Percentiles rank a stretch among this genome's conserved stretches.
These are phyloP conservation scores for Oryza officinalis DNA, from an alignment of 176 grass and related monocot species.

Conservation along the genomic window DNA sequence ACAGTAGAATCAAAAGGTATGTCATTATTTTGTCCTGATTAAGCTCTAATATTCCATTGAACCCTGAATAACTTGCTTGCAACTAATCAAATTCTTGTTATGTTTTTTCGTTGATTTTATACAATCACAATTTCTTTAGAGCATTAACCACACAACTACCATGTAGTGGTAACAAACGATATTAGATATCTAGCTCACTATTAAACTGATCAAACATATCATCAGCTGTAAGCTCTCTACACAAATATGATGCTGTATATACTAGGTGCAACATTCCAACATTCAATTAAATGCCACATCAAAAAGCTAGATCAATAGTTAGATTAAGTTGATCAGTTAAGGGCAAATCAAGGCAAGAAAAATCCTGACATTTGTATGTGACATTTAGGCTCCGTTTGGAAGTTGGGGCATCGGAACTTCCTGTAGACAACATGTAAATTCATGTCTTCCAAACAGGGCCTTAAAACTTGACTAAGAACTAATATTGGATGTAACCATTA, in stretches of 20 bases:
- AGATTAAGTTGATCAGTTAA: neutral
- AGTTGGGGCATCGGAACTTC: neutral
- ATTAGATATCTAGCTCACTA: neutral
- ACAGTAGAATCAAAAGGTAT: neutral
- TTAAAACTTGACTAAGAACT: neutral
- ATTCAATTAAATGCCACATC: neutral
- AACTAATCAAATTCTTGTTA: neutral
- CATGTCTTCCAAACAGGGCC: neutral
- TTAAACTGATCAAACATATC: neutral
- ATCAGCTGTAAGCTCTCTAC: too few relatives aligned
- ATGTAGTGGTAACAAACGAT: neutral
- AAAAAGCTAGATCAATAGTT: neutral
- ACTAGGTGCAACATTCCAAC: too few relatives aligned
- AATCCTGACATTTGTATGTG: neutral
- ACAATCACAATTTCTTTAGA: neutral
- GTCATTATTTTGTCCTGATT: neutral
- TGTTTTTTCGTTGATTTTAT: neutral
- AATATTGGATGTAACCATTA: neutral
- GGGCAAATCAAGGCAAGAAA: conserved; percentile 8
- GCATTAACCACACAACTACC: neutral
- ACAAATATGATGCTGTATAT: too few relatives aligned
- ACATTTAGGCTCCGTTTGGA: neutral
- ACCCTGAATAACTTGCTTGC: neutral
- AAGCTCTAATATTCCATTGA: neutral
- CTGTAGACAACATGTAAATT: neutral